Evolutionary conservation across 352 stramenopile species (phyloP).

Genomic region (Pythium rhizo-oryzae): DNA sequence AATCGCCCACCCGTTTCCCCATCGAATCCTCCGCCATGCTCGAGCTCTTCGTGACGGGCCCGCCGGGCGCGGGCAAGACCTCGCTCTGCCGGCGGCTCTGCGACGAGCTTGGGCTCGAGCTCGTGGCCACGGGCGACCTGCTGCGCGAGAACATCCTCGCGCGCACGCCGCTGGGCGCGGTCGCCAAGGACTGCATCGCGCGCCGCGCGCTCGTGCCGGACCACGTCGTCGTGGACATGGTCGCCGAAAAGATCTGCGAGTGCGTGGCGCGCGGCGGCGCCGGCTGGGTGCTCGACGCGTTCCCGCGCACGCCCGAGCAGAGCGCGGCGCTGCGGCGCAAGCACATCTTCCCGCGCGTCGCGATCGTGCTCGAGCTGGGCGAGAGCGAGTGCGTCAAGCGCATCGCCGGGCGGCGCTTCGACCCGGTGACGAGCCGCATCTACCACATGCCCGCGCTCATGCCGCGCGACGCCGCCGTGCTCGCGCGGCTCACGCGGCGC

Average conservation of each 20-base stretch:
- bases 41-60: slow-evolving; percentile 72
- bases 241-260: slow-evolving; percentile 55
- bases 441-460: slow-evolving; percentile 56
- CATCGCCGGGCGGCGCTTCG: slow-evolving; percentile 60
- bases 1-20: too few species aligned
- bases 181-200: slow-evolving; percentile 71
- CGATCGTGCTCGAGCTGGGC: slow-evolving; percentile 59
- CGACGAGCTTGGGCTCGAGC: slow-evolving; percentile 56
- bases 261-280: slow-evolving; percentile 31
- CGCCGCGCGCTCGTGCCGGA: slow-evolving; percentile 69
- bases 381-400: slow-evolving; percentile 51
- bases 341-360: slow-evolving; percentile 51
- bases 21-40: slow-evolving; percentile 36
- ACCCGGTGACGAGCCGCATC: slow-evolving; percentile 57
- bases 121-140: slow-evolving; percentile 67
- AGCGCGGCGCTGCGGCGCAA: slow-evolving; percentile 45
- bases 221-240: slow-evolving; percentile 78
- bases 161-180: slow-evolving; percentile 50
- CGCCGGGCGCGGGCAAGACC: slow-evolving; percentile 68
- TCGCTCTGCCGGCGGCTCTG: slow-evolving; percentile 65
- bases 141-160: slow-evolving; percentile 73
- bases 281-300: slow-evolving; percentile 78
- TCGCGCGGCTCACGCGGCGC: slow-evolving; percentile 57
- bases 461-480: slow-evolving; percentile 42
- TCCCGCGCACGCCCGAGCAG: slow-evolving; percentile 69